A percentile compares a stretch with the other conserved stretches of the same genome.
phyloP scores from a whole-genome alignment of 257 asterid species.

The Craterostigma plantagineum region DNA sequence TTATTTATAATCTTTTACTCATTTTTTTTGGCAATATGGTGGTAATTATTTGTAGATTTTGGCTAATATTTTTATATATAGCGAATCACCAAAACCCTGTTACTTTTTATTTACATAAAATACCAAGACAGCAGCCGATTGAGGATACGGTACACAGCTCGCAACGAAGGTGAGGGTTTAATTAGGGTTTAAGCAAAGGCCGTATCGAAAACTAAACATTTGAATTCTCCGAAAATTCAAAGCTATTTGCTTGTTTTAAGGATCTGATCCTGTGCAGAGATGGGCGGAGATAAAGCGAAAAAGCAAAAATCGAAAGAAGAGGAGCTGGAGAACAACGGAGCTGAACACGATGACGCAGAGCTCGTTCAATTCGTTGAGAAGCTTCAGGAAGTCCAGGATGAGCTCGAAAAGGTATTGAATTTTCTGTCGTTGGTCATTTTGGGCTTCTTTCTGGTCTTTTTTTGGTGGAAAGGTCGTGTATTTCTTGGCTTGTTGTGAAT shows the following conservation, averaged over 20 bases:
- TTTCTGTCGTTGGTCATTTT: neutral
- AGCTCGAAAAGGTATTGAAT: conserved; percentile 45
- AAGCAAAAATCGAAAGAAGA: conserved; percentile 48
- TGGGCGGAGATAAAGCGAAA: conserved; percentile 86
- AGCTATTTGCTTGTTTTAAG: conserved; percentile 3
- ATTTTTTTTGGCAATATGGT: too few relatives aligned
- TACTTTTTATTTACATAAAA: too few relatives aligned
- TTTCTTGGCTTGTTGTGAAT: too few relatives aligned
- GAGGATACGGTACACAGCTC: too few relatives aligned
- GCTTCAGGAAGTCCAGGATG: conserved; percentile 79
- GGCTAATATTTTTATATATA: too few relatives aligned
- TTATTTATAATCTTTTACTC: too few relatives aligned
- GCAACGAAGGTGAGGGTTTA: conserved; percentile 14
- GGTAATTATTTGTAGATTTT: too few relatives aligned
- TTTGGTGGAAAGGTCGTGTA: neutral
- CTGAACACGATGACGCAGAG: conserved; percentile 34
- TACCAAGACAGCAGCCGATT: too few relatives aligned
- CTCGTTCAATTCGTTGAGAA: conserved; percentile 52
- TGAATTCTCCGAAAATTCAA: too few relatives aligned
- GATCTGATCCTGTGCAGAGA: conserved; percentile 9
- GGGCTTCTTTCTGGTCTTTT: neutral
- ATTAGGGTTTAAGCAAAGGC: conserved; percentile 51
- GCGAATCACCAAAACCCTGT: too few relatives aligned
- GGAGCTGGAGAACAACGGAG: conserved; percentile 27
- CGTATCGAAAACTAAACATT: conserved; percentile 2